These are phyloP conservation scores for Metarhizium sp. DNA, from an alignment of 2,329 filamentous ascomycete species.

Conservation along the genomic window DNA sequence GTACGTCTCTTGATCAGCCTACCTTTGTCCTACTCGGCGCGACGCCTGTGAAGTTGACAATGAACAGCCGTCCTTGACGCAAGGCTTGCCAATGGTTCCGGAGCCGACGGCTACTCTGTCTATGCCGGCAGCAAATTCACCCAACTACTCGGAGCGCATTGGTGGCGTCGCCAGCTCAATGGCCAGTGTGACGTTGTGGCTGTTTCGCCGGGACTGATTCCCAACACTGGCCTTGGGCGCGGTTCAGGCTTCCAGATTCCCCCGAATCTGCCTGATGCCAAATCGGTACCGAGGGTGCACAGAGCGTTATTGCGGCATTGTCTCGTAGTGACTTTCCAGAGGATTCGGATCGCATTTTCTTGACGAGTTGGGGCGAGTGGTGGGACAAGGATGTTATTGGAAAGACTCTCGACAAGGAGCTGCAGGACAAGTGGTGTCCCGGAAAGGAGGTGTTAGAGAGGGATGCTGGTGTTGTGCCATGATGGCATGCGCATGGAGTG, in stretches of 20 bases:
- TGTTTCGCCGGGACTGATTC: conserved; percentile 44
- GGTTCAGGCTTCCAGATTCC: conserved; percentile 19
- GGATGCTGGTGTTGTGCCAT: conserved; percentile 21
- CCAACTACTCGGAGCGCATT: conserved; percentile 41
- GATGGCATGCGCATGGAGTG: not conserved
- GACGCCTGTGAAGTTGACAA: conserved; percentile 1
- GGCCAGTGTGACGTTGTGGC: conserved; percentile 37
- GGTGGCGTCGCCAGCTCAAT: conserved; percentile 44
- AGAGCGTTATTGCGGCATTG: conserved; percentile 35
- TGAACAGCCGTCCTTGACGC: conserved; percentile 24
- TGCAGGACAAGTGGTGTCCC: conserved; percentile 44
- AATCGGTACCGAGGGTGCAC: conserved; percentile 36
- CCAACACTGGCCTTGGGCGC: conserved; percentile 32
- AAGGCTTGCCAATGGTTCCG: conserved; percentile 30
- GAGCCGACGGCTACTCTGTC: conserved; percentile 15
- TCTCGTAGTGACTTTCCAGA: conserved; percentile 36
- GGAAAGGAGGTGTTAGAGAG: conserved; percentile 38
- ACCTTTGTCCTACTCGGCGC: not conserved
- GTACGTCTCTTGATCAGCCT: conserved; percentile 14
- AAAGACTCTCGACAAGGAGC: conserved; percentile 30
- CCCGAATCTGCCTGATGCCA: conserved; percentile 34
- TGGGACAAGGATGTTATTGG: conserved; percentile 36
- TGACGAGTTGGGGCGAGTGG: conserved; percentile 49
- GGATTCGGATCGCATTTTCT: conserved; percentile 41
- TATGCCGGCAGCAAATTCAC: conserved; percentile 41